Base-by-base conservation (phyloP, 2,329 filamentous ascomycete species). In the Fusarium veterinarium region DNA sequence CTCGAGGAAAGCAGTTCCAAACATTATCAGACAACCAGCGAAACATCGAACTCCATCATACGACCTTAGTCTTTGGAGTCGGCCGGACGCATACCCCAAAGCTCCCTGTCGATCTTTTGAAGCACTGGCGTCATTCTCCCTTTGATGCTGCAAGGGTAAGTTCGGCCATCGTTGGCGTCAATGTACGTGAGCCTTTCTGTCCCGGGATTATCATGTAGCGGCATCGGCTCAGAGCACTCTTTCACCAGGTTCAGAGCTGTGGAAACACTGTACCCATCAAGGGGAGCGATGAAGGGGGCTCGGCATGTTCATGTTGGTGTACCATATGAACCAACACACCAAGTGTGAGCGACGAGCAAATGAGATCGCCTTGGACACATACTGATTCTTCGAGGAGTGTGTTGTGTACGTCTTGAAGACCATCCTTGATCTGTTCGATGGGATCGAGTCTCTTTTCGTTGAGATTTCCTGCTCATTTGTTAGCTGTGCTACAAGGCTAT, bases 21-120 rank as follows among this genome's bases (percentile, higher is more conserved):
- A 30, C 0, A 20, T 3, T 20, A 19, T 16, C 25, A 20, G 25
- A 25, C 0, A 30, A 5, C 25, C 19, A 14, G 12, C 12, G 0
- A 28, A 45, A 7, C 8, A 28, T 28, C 23, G 2, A 0, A 28
- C 5, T 3, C 42, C 13, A 12, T 12, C 31, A 31, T 25, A 25
- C 25, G 25, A 25, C 25, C 25, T 25, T 25, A 25, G 25, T 25
- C 25, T 25, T 25, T 25, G 1, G 5, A 25, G 25, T 25, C 25
- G 25, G 25, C 25, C 25, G 25, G 25, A 5, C 25, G 25, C 25
- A 25, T 25, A 25, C 25, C 25, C 25, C 6, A 25, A 6, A 25
- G 25, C 25, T 25, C 25, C 25, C 5, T 25, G 6, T 25, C 6
- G 25, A 25, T 6, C 25, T 25, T 25, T 5, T 25, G 25, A 25